Percentiles rank a stretch among this genome's conserved stretches.
phyloP scores from a whole-genome alignment of 2,329 filamentous ascomycete species.

The Chrysoporthe cubensis region DNA sequence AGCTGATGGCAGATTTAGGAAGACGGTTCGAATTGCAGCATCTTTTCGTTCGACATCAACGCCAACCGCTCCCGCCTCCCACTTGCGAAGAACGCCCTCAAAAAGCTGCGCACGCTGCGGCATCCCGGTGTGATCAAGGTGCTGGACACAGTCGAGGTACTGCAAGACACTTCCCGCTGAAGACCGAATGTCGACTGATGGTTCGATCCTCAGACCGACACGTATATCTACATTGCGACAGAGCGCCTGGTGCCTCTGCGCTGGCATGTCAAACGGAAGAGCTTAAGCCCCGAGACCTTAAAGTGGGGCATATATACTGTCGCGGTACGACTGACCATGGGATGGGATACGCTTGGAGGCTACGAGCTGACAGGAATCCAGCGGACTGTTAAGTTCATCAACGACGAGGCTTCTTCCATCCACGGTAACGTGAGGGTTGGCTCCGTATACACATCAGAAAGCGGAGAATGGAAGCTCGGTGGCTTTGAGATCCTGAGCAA shows the following conservation, averaged over 20 bases:
- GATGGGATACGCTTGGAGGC: not conserved
- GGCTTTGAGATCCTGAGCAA: conserved; percentile 94
- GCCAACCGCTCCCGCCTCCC: conserved; percentile 80
- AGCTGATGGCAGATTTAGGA: conserved; percentile 61
- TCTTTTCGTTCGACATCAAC: conserved; percentile 91
- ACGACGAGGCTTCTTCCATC: conserved; percentile 87
- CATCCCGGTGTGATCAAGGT: conserved; percentile 96
- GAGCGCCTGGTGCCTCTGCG: conserved; percentile 84
- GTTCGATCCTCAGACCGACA: conserved; percentile 70
- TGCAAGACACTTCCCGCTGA: conserved; percentile 26
- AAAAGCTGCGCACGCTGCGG: conserved; percentile 88
- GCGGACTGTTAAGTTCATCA: conserved; percentile 95
- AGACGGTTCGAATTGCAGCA: conserved; percentile 91
- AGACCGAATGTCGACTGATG: conserved; percentile 28
- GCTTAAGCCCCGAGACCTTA: conserved; percentile 84
- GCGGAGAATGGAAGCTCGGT: conserved; percentile 95
- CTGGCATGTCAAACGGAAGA: conserved; percentile 90
- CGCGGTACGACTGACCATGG: conserved; percentile 59
- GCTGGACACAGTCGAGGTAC: conserved; percentile 89
- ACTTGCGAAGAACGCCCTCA: conserved; percentile 89
- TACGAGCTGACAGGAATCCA: conserved; percentile 39
- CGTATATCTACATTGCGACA: conserved; percentile 94
- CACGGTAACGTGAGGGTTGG: conserved; percentile 85
- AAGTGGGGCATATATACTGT: conserved; percentile 95
- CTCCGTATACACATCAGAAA: conserved; percentile 91